Conservation (phyloP, 345 rosid species). For the Capsella bursapastoris region DNA sequence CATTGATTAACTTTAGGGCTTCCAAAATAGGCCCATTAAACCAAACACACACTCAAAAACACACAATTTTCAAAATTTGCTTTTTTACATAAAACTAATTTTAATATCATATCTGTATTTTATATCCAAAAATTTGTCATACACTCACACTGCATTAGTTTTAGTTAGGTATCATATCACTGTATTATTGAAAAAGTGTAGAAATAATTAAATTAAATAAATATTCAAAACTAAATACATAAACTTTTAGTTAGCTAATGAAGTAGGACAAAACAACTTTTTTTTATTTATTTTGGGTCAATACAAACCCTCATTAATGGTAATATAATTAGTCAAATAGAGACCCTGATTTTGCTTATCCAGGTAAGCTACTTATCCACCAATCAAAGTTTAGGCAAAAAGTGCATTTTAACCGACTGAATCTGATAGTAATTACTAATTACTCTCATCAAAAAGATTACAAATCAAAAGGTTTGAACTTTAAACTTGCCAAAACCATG, state of each 20-base stretch:
- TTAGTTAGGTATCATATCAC: background rate
- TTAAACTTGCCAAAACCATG: background rate
- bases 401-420: no score
- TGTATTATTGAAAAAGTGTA: background rate
- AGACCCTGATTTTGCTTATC: background rate
- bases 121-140: background rate
- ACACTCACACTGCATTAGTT: background rate
- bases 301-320: background rate
- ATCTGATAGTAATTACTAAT: no score
- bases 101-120: background rate
- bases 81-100: background rate
- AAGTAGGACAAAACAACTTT: background rate
- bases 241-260: constrained; percentile 1
- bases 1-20: background rate
- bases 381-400: no score
- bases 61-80: background rate
- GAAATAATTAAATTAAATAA: background rate
- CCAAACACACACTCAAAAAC: background rate
- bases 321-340: background rate
- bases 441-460: no score
- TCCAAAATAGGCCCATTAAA: background rate
- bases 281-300: background rate
- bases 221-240: background rate
- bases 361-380: background rate
- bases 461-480: background rate